Conservation (phyloP, 441 rosid species). For the Breynia disticha region DNA sequence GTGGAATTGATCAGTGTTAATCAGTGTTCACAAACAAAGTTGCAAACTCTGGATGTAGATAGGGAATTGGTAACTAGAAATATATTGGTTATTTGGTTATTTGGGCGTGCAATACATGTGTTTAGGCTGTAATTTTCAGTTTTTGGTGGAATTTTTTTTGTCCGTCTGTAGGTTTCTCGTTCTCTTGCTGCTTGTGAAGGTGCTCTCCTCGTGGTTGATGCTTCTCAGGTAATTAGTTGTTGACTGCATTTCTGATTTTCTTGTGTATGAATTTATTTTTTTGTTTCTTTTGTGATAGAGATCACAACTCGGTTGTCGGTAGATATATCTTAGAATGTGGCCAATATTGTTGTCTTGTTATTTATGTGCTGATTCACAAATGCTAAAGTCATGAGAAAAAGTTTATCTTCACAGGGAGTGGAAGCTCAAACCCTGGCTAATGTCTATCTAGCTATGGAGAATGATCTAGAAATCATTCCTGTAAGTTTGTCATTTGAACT, state of each 20-base stretch:
- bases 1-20: no score
- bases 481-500: constrained; percentile 33
- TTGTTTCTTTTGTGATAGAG: background rate
- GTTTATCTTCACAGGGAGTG: constrained; percentile 59
- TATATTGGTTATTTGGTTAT: no score
- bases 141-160: background rate
- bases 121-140: background rate
- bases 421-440: constrained; percentile 98
- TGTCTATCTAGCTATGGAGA: constrained; percentile 90
- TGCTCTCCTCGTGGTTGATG: constrained; percentile 97
- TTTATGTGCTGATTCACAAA: background rate
- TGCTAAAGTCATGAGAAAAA: constrained; percentile 8
- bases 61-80: no score
- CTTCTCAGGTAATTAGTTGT: constrained; percentile 66
- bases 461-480: constrained; percentile 89
- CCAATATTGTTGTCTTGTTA: no score
- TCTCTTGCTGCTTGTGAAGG: constrained; percentile 99
- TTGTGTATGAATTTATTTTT: background rate
- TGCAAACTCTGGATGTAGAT: no score
- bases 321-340: background rate
- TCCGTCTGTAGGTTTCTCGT: constrained; percentile 67
- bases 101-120: no score
- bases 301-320: no score
- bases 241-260: constrained; percentile 5
- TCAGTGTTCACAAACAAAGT: no score